These are phyloP conservation scores for Pyracantha coccinea DNA, from an alignment of 331 rosid species.

Conservation along the genomic window DNA sequence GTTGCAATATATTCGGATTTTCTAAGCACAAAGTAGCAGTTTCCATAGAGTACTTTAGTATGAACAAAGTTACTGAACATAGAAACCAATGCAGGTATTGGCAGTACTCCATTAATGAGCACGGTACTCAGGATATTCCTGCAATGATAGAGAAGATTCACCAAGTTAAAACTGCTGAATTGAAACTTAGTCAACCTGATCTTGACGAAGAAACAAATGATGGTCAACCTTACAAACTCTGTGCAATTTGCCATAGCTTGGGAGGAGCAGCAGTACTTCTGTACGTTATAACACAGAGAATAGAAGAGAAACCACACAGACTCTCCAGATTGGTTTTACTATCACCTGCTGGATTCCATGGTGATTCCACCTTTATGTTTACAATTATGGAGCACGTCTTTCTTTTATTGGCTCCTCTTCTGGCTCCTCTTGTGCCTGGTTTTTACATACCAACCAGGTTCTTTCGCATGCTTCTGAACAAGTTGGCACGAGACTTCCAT, in stretches of 20 bases:
- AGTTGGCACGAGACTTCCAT: constrained; percentile 84
- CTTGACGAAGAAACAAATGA: constrained; percentile 45
- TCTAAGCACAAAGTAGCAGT: not conserved
- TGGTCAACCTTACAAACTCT: constrained; percentile 75
- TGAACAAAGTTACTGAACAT: constrained; percentile 4
- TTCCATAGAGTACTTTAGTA: not conserved
- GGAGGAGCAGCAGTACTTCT: constrained; percentile 86
- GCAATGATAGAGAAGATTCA: constrained; percentile 86
- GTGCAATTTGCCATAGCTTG: constrained; percentile 79
- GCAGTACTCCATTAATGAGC: constrained; percentile 88
- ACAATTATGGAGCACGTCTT: constrained; percentile 42
- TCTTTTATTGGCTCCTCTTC: constrained; percentile 49
- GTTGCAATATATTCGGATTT: not conserved
- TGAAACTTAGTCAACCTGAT: constrained; percentile 60
- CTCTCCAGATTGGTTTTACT: constrained; percentile 73
- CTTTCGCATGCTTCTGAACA: constrained; percentile 85
- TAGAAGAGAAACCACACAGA: constrained; percentile 78
- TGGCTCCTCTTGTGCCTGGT: constrained; percentile 63
- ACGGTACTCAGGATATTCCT: constrained; percentile 82
- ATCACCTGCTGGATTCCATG: constrained; percentile 95
- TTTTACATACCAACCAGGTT: constrained; percentile 87
- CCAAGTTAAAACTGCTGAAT: constrained; percentile 63
- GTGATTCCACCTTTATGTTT: constrained; percentile 59
- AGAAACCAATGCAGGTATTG: constrained; percentile 57
- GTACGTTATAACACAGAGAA: constrained; percentile 53